Percentiles rank a stretch among this genome's conserved stretches.
Conservation (phyloP, 108 stramenopile species). For the Schizochytrium sp. region DNA sequence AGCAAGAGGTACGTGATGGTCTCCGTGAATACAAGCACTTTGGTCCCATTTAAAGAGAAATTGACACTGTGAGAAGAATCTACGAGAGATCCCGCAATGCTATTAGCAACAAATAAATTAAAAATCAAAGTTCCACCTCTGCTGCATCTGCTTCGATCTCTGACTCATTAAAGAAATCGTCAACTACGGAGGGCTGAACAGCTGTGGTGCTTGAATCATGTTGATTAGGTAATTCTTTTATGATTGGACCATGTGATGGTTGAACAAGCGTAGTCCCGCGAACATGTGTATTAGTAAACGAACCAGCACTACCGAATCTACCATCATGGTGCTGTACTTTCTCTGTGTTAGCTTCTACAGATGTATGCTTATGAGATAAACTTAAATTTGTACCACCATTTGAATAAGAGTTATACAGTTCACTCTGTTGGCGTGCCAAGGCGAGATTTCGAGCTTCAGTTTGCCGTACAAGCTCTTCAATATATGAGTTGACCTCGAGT, state of each 20-base stretch:
- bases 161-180: conserved; percentile 26
- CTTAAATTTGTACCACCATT: neutral
- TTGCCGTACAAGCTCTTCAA: neutral
- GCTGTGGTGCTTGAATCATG: neutral
- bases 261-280: too few relatives aligned
- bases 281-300: too few relatives aligned
- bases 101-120: neutral
- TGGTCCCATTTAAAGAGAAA: neutral
- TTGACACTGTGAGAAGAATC: neutral
- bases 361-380: neutral
- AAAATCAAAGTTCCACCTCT: neutral
- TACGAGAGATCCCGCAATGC: neutral
- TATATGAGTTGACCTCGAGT: neutral
- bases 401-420: neutral
- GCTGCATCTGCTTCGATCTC: conserved; percentile 23
- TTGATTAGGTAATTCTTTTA: neutral
- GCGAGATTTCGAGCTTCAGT: neutral
- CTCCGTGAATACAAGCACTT: neutral
- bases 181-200: neutral
- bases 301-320: too few relatives aligned
- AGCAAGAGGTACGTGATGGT: neutral
- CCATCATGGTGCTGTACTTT: too few relatives aligned
- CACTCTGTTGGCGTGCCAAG: neutral
- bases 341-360: too few relatives aligned
- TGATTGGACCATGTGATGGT: neutral